Evolutionary conservation across 1,139 yeast genomes (phyloP), one percentile per base, ranked within the genome.

Genomic region (Suhomyces ambrosiae): DNA sequence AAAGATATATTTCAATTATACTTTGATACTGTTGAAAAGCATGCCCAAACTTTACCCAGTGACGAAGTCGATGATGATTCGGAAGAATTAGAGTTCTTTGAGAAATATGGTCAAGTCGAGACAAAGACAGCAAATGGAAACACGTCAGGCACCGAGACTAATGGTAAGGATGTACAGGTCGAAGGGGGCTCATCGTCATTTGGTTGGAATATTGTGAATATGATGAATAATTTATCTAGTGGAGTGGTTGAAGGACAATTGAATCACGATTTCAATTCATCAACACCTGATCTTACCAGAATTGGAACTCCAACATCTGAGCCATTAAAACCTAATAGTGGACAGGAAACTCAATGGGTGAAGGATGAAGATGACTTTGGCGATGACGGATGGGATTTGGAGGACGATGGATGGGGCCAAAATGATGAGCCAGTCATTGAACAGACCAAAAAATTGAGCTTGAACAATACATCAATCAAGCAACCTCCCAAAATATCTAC

Each of bases 1-100:
- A 79, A 78, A 46, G 62, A 71, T 34, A 72, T 88, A 0, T 82
- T 89, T 53, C 79, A 80, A 25, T 47, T 75, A 23, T 86, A 84
- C 53, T 72, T 88, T 56, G 68, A 69, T 12, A 78, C 81, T 41
- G 83, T 88, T 27, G 82, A 80, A 46, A 60, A 61, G 17, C 87
- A 83, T 47, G 85, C 94, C 0, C 61, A 69, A 1, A 58, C 67
- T 3, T 60, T 86, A 40, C 80, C 86, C 1, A 60, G 61, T 8
- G 72, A 62, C 10, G 75, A 74, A 26, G 74, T 69, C 23, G 72
- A 66, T 36, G 68, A 61, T 14, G 65, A 57, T 11, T 52, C 54
- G 11, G 54, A 49, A 27, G 61, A 55, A 27, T 45, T 45, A 3
- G 49, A 67, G 30, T 71, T 71, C 37, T 66, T 62, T 45, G 54